Evolutionary conservation across 768 basidiomycete species (phyloP), one percentile per base, ranked within the genome.

Genomic region (Tylopilus intermedius): DNA sequence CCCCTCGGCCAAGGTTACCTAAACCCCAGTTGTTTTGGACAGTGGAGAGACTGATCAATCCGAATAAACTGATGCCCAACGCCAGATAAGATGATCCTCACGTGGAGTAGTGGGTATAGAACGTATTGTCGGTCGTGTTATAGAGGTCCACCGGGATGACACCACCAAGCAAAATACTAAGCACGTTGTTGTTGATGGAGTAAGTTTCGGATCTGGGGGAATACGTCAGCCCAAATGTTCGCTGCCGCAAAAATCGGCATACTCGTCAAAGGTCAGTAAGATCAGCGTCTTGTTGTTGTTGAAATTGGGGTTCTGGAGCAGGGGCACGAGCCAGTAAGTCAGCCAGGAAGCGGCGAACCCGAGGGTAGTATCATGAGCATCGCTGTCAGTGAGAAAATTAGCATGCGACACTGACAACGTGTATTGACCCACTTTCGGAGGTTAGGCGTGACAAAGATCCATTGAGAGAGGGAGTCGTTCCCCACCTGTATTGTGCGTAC

Each of bases 231-330:
- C 30, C 30, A 39, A 22, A 14, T 21, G 2, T 51, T 14, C 14
- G 13, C 21, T 41, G 2, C 24, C 30, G 9, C 37, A 13, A 10
- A 27, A n/a, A 21, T 37, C 56, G 52, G 72, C 76, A 38, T 68
- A 81, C 67, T 86, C 83, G 49, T 86, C 84, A 49, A 85, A 85
- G 0, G 81, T 84, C 48, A 86, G 59, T 8, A 83, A 58, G 59
- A 86, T 78, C 47, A 86, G 68, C 0, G 84, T 84, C 21, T 62
- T 67, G 45, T 73, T 65, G 51, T 68, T 73, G 63, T 85, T 84
- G 69, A 86, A 84, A 48, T 69, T 67, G 6, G 67, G 44, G 64
- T 84, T 69, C 2, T 68, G 51, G 38, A 86, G 75, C 10, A 83
- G 60, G 1, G 82, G 79, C 13, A 71, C 27, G 30, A 86, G 68